Base-by-base conservation (phyloP, 306 rosid genomes). In the Cicer cuneatum region DNA sequence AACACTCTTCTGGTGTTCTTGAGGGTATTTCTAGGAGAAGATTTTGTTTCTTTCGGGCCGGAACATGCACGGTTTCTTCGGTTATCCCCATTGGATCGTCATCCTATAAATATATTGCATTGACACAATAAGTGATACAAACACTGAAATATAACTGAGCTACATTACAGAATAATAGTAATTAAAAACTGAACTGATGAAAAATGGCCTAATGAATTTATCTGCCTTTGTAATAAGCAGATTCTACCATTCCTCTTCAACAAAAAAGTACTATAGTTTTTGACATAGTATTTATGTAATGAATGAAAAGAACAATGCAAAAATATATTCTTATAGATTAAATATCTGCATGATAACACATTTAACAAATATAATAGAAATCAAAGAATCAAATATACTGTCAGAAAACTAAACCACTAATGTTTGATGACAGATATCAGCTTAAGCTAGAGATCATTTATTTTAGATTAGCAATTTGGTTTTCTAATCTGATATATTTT, bases 11-110 rank as follows among this genome's bases (percentile, higher is more conserved):
- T 8, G 87, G 59, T 67, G 91, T 79, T 84, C 93, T 86, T 45
- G 89, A 76, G 1, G 99, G 99, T 83, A 94, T 90, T 78, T 94
- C 90, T 14, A 90, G 83, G 62, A 83, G 75, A 72, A 94, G 99
- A 86, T 90, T 88, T 39, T 18, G 90, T 52, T 87, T 77, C 86
- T 87, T 94, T 93, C 99, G 80, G 3, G 83, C 87, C 72, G 85
- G 91, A 83, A 29, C 89, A 71, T 89, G 78, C 24, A 72, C 39
- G 10, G 72, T 73, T 81, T 89, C 97, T 83, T 86, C 92, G 29
- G 83, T 80, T 81, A 79, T 80, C 75, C 85, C 89, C 76, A 76
- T 80, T 52, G 89, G 69, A 56, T 76, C 86, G 72, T 86, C 89
- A 82, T 62, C 89, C 99, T 94, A 76, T 39, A 7, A 53, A 72